Base-by-base conservation (phyloP, 805 yeast species). In the Ogataea nonfermentans region DNA sequence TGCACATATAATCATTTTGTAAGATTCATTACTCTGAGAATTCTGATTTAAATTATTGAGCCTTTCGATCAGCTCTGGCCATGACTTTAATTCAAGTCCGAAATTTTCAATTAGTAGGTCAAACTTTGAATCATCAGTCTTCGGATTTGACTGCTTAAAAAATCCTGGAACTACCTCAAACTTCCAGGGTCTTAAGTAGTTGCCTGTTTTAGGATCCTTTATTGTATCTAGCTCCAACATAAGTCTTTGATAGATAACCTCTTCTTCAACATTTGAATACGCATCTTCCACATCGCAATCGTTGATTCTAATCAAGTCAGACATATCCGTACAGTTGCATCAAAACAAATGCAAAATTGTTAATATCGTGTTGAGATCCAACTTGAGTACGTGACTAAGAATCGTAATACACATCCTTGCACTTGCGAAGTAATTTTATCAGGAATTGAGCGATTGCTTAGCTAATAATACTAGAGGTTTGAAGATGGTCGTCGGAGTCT, bases 1-100 rank as follows among this genome's bases (percentile, higher is more conserved):
- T 9, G 82, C 81, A 38, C 76, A 65, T 33, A 76, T 70, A 3
- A 79, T 42, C 32, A 79, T 50, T 49, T 78, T 79, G 56, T 66
- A 76, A 24, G 46, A 42, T 29, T 63, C 79, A 43, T 71, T 67
- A 8, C 22, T 19, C 8, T 5, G 8, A 19, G 22, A 19, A 19
- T 19, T 19, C 22, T 8, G 22, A 19, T 19, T 19, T 6, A 19
- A 6, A 8, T 22, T 12, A 22, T 37, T 26, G 46, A 76, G 56
- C 9, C 52, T 41, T 1, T 53, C 47, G 22, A 76, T 49, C 14
- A 73, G 59, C 4, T 60, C 61, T 1, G 46, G 44, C 81, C 81
- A 76, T 2, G 66, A 55, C 5, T 55, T 37, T 37, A 63, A 53
- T 29, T 51, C 53, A 19, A 73, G 56, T 3, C 81, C 81, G 49